Base-by-base conservation (phyloP, 345 rosid genomes). In the Camelina neglecta region DNA sequence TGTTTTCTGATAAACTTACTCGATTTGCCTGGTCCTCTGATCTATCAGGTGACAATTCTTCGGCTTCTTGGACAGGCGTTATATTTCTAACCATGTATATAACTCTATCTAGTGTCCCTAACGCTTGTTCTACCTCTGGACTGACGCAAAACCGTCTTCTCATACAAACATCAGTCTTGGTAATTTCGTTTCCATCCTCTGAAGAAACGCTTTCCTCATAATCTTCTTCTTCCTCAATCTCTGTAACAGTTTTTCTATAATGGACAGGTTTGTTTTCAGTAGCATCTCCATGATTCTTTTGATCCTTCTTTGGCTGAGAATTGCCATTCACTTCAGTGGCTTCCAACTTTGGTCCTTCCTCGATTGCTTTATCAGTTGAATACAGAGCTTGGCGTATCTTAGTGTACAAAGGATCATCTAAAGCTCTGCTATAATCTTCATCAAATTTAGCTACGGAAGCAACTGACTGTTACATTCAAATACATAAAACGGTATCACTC, bases 31-130 rank as follows among this genome's bases (percentile, higher is more conserved):
- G 53, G 55, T 70, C 53, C 36, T 69, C 60, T 8, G 1, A 59
- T 70, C 66, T 56, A 31, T 70, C 11, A 59, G 81, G 72, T 0
- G 69, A 41, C 11, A 65, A 29, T 72, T 87, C 87, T 63, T 73
- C 79, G 15, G 68, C 65, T 18, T 73, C 77, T 23, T 45, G 81
- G 7, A 31, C 69, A 53, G 72, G 71, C 15, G 81, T 57, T 83
- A 47, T 79, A 29, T 73, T 88, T 5, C 82, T 86, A 67, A 88
- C 84, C 69, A 88, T 41, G 16, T 79, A 75, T 70, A 95, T 88
- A 48, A 73, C 96, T 78, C 79, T 87, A 66, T 95, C 99, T 74
- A 95, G 71, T 18, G 87, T 90, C 75, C 86, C 84, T 70, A 95
- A 82, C 62, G 97, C 99, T 61, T 85, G 85, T 73, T 85, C 79